Evolutionary conservation across 2,329 filamentous ascomycete species (phyloP).

Genomic region (Didymella segeticola): DNA sequence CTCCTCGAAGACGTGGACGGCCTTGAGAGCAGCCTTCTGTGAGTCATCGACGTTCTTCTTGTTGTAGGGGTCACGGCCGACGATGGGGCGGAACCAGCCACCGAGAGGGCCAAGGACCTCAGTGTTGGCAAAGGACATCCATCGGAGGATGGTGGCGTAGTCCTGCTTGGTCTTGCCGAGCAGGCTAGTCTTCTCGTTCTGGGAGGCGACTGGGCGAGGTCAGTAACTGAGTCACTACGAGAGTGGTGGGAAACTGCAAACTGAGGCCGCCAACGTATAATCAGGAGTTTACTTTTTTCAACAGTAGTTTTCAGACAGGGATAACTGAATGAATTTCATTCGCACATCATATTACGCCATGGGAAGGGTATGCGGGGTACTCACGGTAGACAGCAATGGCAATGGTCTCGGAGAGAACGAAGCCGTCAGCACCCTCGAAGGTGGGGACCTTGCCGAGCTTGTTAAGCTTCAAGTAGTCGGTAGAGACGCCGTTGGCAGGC

Average conservation of each 20-base stretch:
- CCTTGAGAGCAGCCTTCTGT: constrained; percentile 72
- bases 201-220: constrained; percentile 79
- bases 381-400: constrained; percentile 97
- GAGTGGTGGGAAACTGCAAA: constrained; percentile 16
- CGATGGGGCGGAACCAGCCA: constrained; percentile 85
- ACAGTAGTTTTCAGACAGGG: constrained; percentile 95
- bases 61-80: constrained; percentile 87
- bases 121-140: constrained; percentile 95
- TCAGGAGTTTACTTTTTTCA: constrained; percentile 78
- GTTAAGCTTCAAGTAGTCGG: constrained; percentile 86
- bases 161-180: constrained; percentile 99
- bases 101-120: constrained; percentile 79
- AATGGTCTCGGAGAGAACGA: constrained; percentile 84
- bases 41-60: constrained; percentile 93
- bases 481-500: constrained; percentile 67
- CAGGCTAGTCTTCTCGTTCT: constrained; percentile 99
- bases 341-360: constrained; percentile 65
- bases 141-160: constrained; percentile 96
- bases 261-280: constrained; percentile 65
- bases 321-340: constrained; percentile 66
- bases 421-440: constrained; percentile 92
- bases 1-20: constrained; percentile 76
- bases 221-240: constrained; percentile 39
- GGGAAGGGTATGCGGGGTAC: constrained; percentile 53
- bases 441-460: constrained; percentile 89